Evolutionary conservation across 257 asterid genomes (phyloP).

Genomic region (Cordia subcordata): DNA sequence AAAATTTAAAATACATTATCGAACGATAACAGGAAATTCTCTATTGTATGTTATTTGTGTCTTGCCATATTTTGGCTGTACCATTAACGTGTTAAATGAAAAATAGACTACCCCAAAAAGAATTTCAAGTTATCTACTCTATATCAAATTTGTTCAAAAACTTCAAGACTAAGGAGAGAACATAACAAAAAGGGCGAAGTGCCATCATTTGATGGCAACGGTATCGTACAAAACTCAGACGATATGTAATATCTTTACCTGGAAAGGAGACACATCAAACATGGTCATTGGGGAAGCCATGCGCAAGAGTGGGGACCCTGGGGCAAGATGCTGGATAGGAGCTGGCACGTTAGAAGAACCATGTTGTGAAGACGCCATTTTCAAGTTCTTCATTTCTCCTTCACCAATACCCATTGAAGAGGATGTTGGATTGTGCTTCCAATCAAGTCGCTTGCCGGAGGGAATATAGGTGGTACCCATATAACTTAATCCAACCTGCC

Average conservation of each 20-base stretch:
- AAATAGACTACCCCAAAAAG: too few species aligned
- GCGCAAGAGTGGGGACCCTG: constrained; percentile 89
- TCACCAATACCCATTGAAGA: constrained; percentile 49
- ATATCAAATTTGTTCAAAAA: constrained; percentile 4
- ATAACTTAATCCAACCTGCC: constrained; percentile 95
- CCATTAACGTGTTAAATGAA: too few species aligned
- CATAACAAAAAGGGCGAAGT: neutral
- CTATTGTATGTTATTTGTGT: too few species aligned
- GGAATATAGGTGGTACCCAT: constrained; percentile 95
- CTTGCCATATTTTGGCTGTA: too few species aligned
- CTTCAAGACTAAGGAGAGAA: neutral
- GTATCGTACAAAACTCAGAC: too few species aligned
- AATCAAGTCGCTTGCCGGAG: constrained; percentile 87
- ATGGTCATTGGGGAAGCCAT: constrained; percentile 73
- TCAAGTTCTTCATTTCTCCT: constrained; percentile 53
- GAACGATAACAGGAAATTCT: too few species aligned
- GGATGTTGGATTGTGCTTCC: constrained; percentile 64
- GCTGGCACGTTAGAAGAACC: constrained; percentile 49
- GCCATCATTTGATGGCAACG: too few species aligned
- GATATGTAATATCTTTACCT: constrained; percentile 63
- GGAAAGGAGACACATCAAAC: constrained; percentile 87
- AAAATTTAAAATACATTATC: too few species aligned
- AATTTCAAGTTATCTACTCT: too few species aligned
- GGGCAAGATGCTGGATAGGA: constrained; percentile 91
- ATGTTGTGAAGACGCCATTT: constrained; percentile 48